Evolutionary conservation across 148 eudicot genomes (phyloP).

Genomic region (Nepenthes gracilis): DNA sequence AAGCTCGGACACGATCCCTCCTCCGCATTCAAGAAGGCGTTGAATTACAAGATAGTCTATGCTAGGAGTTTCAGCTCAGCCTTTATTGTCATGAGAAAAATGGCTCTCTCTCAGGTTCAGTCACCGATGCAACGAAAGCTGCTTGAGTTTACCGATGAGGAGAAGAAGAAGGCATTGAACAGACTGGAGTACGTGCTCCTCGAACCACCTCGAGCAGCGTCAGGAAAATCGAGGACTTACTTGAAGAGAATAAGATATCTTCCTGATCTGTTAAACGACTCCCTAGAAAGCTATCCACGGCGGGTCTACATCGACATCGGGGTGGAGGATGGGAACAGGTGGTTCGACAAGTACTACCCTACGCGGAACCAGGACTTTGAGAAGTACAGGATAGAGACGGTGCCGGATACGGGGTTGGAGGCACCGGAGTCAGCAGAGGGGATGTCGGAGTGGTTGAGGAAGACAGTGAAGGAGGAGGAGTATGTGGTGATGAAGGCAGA

Average conservation of each 20-base stretch:
- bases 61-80: slow-evolving; percentile 17
- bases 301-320: slow-evolving; percentile 58
- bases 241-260: slow-evolving; percentile 40
- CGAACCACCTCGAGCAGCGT: slow-evolving; percentile 43
- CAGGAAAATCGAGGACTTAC: slow-evolving; percentile 30
- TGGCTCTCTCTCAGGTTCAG: background rate
- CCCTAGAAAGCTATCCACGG: slow-evolving; percentile 54
- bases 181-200: slow-evolving; percentile 55
- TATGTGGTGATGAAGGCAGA: slow-evolving; percentile 61
- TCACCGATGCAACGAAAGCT: slow-evolving; percentile 17
- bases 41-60: slow-evolving; percentile 34
- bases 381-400: slow-evolving; percentile 42
- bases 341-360: slow-evolving; percentile 67
- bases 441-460: slow-evolving; percentile 40
- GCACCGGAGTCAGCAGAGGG: slow-evolving; percentile 29
- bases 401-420: slow-evolving; percentile 24
- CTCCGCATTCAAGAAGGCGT: slow-evolving; percentile 12
- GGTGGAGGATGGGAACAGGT: slow-evolving; percentile 18
- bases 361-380: slow-evolving; percentile 49
- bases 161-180: slow-evolving; percentile 32
- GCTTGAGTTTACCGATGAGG: slow-evolving; percentile 17
- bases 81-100: slow-evolving; percentile 24
- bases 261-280: slow-evolving; percentile 46
- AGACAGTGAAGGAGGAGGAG: slow-evolving; percentile 46
- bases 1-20: slow-evolving; percentile 16